These are phyloP conservation scores for Paraphaeosphaeria sporulosa DNA, from an alignment of 2,329 filamentous ascomycete species.

Conservation along the genomic window DNA sequence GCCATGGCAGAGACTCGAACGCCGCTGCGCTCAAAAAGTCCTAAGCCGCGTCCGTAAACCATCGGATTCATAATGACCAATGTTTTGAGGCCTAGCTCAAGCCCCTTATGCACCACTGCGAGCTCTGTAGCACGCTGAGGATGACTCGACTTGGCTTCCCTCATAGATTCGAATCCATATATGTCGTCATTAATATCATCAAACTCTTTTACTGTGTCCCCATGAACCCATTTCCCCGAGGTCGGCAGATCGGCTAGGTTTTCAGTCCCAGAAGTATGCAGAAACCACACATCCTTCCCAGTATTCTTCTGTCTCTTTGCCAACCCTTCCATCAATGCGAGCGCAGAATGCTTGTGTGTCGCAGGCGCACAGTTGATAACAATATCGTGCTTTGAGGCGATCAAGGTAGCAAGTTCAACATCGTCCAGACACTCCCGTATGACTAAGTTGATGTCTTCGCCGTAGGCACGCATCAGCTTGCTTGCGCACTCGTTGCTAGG, in stretches of 20 bases:
- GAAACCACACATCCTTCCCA: conserved; percentile 47
- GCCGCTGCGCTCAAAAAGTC: conserved; percentile 49
- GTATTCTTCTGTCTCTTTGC: conserved; percentile 47
- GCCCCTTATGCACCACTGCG: conserved; percentile 51
- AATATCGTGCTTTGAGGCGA: conserved; percentile 23
- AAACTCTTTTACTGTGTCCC: conserved; percentile 33
- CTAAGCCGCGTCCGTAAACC: conserved; percentile 57
- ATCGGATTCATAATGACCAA: conserved; percentile 57
- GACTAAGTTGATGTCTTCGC: conserved; percentile 18
- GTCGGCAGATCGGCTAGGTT: conserved; percentile 55
- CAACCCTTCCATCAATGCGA: conserved; percentile 55
- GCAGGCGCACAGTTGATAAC: conserved; percentile 56
- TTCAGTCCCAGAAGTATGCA: conserved; percentile 56
- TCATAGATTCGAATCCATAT: conserved; percentile 51
- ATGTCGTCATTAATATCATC: conserved; percentile 41
- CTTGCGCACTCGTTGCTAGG: conserved; percentile 2
- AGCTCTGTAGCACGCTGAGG: conserved; percentile 57
- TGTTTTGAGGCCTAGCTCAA: conserved; percentile 53
- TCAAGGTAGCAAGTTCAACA: conserved; percentile 13
- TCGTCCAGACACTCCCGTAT: conserved; percentile 29
- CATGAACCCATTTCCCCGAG: conserved; percentile 19
- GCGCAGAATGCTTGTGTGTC: conserved; percentile 48
- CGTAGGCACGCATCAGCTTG: conserved; percentile 4
- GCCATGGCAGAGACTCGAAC: neutral
- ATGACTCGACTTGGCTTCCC: conserved; percentile 50